These are phyloP conservation scores for Yamadazyma aaseri DNA, from an alignment of 1,139 yeast species.

Conservation along the genomic window DNA sequence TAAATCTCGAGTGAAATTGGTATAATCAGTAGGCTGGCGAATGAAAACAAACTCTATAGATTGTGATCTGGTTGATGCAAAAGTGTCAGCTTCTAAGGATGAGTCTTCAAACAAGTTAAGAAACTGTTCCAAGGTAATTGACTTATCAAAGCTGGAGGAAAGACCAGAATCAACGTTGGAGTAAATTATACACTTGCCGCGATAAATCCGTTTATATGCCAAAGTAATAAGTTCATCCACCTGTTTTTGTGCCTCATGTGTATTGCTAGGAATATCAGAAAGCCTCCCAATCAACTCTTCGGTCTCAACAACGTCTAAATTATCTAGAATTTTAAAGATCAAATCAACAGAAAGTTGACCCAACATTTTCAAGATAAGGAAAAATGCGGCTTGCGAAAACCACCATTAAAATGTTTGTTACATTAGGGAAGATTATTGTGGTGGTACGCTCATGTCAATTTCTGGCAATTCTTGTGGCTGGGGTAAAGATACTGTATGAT, in stretches of 20 bases:
- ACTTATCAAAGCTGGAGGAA: conserved; percentile 13
- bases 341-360: conserved; percentile 27
- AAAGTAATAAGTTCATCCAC: conserved; percentile 19
- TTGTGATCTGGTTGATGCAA: conserved; percentile 24
- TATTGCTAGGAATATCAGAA: conserved; percentile 8
- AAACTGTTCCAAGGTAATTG: conserved; percentile 18
- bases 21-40: conserved; percentile 30
- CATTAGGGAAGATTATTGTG: too few relatives aligned
- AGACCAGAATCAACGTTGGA: conserved; percentile 10
- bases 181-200: conserved; percentile 20
- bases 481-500: too few relatives aligned
- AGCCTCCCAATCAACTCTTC: conserved; percentile 15
- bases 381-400: too few relatives aligned
- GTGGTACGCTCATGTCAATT: too few relatives aligned
- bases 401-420: too few relatives aligned
- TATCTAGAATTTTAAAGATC: conserved; percentile 21
- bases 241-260: conserved; percentile 14
- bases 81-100: conserved; percentile 14
- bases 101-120: conserved; percentile 14
- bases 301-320: conserved; percentile 23
- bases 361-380: too few relatives aligned
- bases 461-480: too few relatives aligned
- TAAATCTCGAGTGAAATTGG: conserved; percentile 24
- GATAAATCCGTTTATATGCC: conserved; percentile 23
- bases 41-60: conserved; percentile 27